A percentile compares a stretch with the other conserved stretches of the same genome.
These are phyloP conservation scores for Thalassia testudinum DNA, from an alignment of 116 monocot species.

Conservation along the genomic window DNA sequence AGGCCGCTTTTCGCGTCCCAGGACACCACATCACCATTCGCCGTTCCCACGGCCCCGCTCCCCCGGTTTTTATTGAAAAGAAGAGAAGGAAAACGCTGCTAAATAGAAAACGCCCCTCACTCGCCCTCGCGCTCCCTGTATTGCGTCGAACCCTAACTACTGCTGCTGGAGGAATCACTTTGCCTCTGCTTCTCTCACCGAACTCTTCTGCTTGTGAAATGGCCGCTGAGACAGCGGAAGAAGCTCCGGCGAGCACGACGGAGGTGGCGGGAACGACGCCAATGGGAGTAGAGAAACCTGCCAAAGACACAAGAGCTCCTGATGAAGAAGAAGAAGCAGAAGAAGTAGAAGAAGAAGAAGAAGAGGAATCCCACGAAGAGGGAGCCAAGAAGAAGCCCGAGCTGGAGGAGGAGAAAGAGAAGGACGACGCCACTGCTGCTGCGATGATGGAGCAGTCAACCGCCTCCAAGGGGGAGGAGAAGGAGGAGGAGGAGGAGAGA, in stretches of 20 bases:
- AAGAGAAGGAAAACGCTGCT: too few species aligned
- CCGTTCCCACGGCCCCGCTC: too few species aligned
- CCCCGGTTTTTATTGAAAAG: too few species aligned
- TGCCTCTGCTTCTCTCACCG: neutral
- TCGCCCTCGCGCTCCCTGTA: too few species aligned
- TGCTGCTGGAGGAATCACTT: too few species aligned
- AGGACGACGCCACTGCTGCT: neutral
- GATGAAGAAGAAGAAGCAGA: too few species aligned
- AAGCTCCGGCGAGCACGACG: neutral
- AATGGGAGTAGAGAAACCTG: neutral
- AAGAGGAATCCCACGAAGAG: neutral
- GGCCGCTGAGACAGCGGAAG: neutral
- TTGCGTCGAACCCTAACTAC: too few species aligned
- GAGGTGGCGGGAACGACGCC: neutral
- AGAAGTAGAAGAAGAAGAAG: neutral
- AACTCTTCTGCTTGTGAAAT: neutral
- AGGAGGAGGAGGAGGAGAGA: neutral
- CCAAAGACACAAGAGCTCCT: too few species aligned
- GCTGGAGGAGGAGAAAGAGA: slow-evolving; percentile 1
- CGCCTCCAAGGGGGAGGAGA: slow-evolving; percentile 7
- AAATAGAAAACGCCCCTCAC: too few species aligned
- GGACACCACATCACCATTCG: too few species aligned
- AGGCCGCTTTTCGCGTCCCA: too few species aligned
- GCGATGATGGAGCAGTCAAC: slow-evolving; percentile 2
- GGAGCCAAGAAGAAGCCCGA: neutral